phyloP scores from a whole-genome alignment of 2,329 filamentous ascomycete genomes.

The Nigrograna mackinnonii region DNA sequence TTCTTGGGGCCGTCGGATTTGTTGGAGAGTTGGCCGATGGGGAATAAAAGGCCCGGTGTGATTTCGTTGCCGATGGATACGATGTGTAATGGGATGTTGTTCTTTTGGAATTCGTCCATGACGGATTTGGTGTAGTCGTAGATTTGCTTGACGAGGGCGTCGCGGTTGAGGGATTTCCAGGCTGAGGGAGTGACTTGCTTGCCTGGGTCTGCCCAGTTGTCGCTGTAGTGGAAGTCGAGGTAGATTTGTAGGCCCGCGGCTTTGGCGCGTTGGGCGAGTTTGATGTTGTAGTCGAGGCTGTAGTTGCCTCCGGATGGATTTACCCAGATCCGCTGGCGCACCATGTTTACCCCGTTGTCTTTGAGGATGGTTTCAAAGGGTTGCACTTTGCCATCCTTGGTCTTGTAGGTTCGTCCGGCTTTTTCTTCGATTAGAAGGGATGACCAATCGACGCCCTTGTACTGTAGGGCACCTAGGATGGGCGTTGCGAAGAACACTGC shows the following conservation, averaged over 20 bases:
- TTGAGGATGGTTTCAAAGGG: slow-evolving; percentile 67
- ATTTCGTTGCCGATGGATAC: slow-evolving; percentile 78
- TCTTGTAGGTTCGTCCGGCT: slow-evolving; percentile 64
- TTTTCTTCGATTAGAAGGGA: slow-evolving; percentile 67
- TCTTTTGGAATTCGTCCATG: slow-evolving; percentile 62
- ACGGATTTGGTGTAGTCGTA: slow-evolving; percentile 71
- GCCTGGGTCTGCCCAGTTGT: slow-evolving; percentile 72
- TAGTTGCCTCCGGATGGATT: slow-evolving; percentile 65
- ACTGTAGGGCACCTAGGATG: slow-evolving; percentile 56
- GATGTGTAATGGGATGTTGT: slow-evolving; percentile 61
- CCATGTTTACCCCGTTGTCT: slow-evolving; percentile 67
- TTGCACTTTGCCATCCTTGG: slow-evolving; percentile 54
- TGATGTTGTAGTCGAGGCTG: slow-evolving; percentile 70
- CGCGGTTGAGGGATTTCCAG: slow-evolving; percentile 63
- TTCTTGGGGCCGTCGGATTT: slow-evolving; percentile 55
- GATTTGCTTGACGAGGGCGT: slow-evolving; percentile 62
- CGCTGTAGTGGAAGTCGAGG: slow-evolving; percentile 68
- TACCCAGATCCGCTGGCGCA: slow-evolving; percentile 74
- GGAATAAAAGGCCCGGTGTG: slow-evolving; percentile 67
- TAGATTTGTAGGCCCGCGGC: slow-evolving; percentile 64
- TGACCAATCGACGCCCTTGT: slow-evolving; percentile 72
- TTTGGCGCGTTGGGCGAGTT: slow-evolving; percentile 67
- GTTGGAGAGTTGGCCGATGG: slow-evolving; percentile 60
- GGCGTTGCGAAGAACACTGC: slow-evolving; percentile 21
- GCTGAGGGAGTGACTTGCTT: slow-evolving; percentile 66